Percentiles rank a stretch among this genome's conserved stretches.
Evolutionary conservation across 805 yeast species (phyloP).

Genomic region (Saturnispora hagleri): DNA sequence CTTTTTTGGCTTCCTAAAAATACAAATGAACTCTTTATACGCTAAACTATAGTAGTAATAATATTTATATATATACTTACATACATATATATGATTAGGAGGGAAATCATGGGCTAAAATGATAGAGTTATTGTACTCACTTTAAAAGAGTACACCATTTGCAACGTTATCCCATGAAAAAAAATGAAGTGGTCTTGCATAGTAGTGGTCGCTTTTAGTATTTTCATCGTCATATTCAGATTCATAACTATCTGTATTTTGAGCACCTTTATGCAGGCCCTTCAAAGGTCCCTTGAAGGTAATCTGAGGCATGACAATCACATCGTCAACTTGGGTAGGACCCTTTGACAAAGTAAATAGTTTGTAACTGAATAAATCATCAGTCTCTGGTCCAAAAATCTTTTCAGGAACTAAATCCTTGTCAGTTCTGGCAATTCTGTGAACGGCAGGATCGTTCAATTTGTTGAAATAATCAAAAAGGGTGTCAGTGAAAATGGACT

Average conservation of each 20-base stretch:
- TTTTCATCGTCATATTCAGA: constrained; percentile 25
- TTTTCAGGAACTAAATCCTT: constrained; percentile 19
- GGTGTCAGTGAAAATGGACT: constrained; percentile 29
- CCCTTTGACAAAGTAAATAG: constrained; percentile 25
- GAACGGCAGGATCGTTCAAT: constrained; percentile 20
- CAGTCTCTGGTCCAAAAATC: constrained; percentile 25
- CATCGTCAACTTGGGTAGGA: constrained; percentile 26
- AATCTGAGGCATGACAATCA: constrained; percentile 25
- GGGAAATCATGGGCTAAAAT: neutral
- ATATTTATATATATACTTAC: neutral
- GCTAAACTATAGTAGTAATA: neutral
- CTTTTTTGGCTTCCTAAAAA: too few species aligned
- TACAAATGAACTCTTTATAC: too few species aligned
- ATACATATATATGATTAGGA: neutral
- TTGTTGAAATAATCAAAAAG: constrained; percentile 26
- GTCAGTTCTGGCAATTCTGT: constrained; percentile 25
- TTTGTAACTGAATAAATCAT: constrained; percentile 22
- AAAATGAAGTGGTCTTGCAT: constrained; percentile 24
- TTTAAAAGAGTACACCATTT: constrained; percentile 7
- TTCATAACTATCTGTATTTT: constrained; percentile 11
- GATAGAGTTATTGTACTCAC: too few species aligned
- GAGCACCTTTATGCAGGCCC: constrained; percentile 12
- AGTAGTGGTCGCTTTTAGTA: constrained; percentile 23
- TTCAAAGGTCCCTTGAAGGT: constrained; percentile 20
- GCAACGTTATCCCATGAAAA: constrained; percentile 19